Evolutionary conservation across 148 eudicot genomes (phyloP), one percentile per base, ranked within the genome.

Genomic region (Camellia lanceoleosa): DNA sequence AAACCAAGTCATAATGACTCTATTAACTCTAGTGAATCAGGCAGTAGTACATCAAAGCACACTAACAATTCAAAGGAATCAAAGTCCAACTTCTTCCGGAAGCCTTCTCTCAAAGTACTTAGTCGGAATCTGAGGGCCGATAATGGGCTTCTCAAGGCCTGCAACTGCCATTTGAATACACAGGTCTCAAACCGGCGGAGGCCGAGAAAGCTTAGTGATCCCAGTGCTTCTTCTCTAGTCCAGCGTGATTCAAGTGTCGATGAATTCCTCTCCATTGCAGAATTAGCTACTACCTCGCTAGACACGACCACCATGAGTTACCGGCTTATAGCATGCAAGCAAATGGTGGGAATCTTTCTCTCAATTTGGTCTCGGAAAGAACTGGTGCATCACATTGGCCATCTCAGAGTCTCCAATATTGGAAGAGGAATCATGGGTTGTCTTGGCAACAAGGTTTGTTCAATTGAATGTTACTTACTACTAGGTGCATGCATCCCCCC

Each of bases 371-470:
- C 87, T 16, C 84, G 92, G 52, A 85, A 84, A 73, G 93, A 91
- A 74, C 80, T 95, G 71, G 80, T 92, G 46, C 89, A 87, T 16
- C 88, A 93, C 71, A 92, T 93, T 81, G 93, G 90, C 9, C 97
- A 95, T 79, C 87, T 95, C 3, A 82, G 97, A 73, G 82, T 90
- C 41, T 93, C 93, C 66, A 83, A 89, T 77, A 83, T 93, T 74
- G 97, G 99, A 56, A 90, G 94, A 61, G 99, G 99, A 64, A 90
- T 95, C 42, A 89, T 95, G 99, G 97, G 98, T 0, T 88, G 80
- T 78, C 95, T 95, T 71, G 99, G 99, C 10, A 95, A 95, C 84
- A 95, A 95, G 97, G 97, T 94, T 63, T 30, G 30, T 30, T 30
- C 30, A 38, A 79, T 59, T 81, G 19, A 55, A 51, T 65, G 18